Percentiles rank a stretch among this genome's conserved stretches.
Evolutionary conservation across 2,329 filamentous ascomycete genomes (phyloP).

Genomic region (Neonectria faginata): DNA sequence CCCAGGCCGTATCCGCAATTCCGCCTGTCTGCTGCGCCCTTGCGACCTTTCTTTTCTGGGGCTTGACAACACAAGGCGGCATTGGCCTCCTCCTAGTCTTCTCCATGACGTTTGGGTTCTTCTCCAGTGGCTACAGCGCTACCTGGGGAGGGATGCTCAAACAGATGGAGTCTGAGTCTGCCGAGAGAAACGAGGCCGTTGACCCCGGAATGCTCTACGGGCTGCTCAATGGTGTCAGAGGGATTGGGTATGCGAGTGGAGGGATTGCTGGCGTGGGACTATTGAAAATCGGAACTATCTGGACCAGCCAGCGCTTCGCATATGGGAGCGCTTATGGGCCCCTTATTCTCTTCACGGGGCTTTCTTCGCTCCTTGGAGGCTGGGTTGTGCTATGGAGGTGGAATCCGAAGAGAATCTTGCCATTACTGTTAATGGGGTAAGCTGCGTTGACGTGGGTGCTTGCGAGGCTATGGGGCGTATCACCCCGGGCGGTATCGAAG

Average conservation of each 20-base stretch:
- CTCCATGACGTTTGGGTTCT: conserved; percentile 35
- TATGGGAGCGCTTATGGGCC: not conserved
- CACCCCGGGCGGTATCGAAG: too few relatives aligned
- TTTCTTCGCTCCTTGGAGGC: not conserved
- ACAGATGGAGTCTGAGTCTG: conserved; percentile 28
- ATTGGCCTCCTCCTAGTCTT: conserved; percentile 30
- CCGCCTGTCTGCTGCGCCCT: conserved; percentile 18
- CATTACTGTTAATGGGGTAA: not conserved
- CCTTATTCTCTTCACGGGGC: not conserved
- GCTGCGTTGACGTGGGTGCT: not conserved
- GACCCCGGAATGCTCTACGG: conserved; percentile 32
- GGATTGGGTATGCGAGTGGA: conserved; percentile 32
- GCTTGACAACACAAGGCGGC: conserved; percentile 23
- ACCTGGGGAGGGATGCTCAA: conserved; percentile 36
- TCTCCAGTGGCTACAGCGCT: conserved; percentile 35
- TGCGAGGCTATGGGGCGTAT: too few relatives aligned
- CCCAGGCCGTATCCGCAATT: conserved; percentile 19
- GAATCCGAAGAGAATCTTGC: not conserved
- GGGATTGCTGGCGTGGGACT: conserved; percentile 29
- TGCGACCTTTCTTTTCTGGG: conserved; percentile 34
- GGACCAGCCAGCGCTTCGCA: not conserved
- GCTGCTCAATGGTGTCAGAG: conserved; percentile 32
- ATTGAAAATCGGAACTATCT: conserved; percentile 23
- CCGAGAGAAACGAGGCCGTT: conserved; percentile 30
- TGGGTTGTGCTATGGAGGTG: not conserved